These are phyloP conservation scores for Phialophora tarda DNA, from an alignment of 2,329 filamentous ascomycete species.

Conservation along the genomic window DNA sequence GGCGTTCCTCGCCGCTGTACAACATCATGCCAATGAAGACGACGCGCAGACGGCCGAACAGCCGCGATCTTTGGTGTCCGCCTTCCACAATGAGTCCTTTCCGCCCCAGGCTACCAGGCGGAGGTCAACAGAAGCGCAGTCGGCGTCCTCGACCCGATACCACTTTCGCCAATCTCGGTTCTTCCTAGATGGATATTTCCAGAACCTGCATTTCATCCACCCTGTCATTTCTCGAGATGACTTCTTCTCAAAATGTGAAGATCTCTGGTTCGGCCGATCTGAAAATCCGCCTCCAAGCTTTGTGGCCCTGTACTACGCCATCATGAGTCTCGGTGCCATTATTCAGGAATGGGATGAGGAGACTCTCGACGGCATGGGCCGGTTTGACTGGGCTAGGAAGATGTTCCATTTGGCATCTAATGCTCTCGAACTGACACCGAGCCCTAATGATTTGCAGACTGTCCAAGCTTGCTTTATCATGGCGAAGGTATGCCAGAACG, in stretches of 20 bases:
- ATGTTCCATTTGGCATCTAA: slow-evolving; percentile 45
- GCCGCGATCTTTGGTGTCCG: not conserved
- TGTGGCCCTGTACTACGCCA: slow-evolving; percentile 54
- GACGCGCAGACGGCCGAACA: slow-evolving; percentile 3
- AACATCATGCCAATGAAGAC: slow-evolving; percentile 1
- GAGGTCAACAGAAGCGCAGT: slow-evolving; percentile 9
- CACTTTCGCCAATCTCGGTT: slow-evolving; percentile 53
- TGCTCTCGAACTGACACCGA: slow-evolving; percentile 1
- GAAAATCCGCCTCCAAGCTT: slow-evolving; percentile 49
- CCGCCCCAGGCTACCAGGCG: not conserved
- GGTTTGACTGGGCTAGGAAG: slow-evolving; percentile 55
- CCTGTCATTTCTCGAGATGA: slow-evolving; percentile 54
- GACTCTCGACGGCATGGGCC: slow-evolving; percentile 51
- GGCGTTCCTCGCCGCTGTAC: slow-evolving; percentile 55
- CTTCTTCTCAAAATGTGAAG: slow-evolving; percentile 52
- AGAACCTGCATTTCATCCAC: slow-evolving; percentile 57
- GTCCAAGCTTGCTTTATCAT: slow-evolving; percentile 57
- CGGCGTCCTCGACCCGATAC: slow-evolving; percentile 39
- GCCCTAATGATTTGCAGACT: slow-evolving; percentile 49
- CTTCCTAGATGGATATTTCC: slow-evolving; percentile 57
- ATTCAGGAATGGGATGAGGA: slow-evolving; percentile 33
- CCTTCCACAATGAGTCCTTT: slow-evolving; percentile 6
- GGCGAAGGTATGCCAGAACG: slow-evolving; percentile 58
- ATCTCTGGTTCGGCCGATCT: slow-evolving; percentile 50
- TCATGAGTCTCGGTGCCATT: slow-evolving; percentile 53